Evolutionary conservation across 495 filamentous ascomycete genomes (phyloP).

Genomic region (Penicillium diatomitis): DNA sequence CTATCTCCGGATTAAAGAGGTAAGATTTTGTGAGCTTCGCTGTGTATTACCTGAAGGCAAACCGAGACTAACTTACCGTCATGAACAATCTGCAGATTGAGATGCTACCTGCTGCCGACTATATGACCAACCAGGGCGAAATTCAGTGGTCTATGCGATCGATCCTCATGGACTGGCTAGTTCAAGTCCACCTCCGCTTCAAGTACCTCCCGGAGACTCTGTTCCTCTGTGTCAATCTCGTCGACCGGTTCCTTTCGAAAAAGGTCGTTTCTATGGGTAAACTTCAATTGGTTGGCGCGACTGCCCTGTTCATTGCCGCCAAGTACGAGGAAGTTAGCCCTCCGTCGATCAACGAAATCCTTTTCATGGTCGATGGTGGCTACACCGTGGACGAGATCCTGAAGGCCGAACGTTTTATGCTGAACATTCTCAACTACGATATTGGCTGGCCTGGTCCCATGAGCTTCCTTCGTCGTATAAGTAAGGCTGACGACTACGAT

Average conservation of each 20-base stretch:
- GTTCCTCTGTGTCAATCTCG: slow-evolving; percentile 88
- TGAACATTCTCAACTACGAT: slow-evolving; percentile 88
- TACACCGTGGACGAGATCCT: slow-evolving; percentile 87
- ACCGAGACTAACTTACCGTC: too few species aligned
- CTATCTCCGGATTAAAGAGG: slow-evolving; percentile 86
- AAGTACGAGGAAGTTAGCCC: slow-evolving; percentile 99
- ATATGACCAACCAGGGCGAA: slow-evolving; percentile 96
- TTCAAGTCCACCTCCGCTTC: slow-evolving; percentile 92
- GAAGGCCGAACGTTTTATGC: slow-evolving; percentile 97
- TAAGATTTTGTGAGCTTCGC: slow-evolving; percentile 31
- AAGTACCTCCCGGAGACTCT: slow-evolving; percentile 85
- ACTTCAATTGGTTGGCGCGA: slow-evolving; percentile 91
- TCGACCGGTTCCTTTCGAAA: slow-evolving; percentile 90
- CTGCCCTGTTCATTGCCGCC: slow-evolving; percentile 89
- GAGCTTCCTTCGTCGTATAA: slow-evolving; percentile 93
- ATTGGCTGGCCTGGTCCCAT: slow-evolving; percentile 96
- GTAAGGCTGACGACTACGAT: slow-evolving; percentile 98
- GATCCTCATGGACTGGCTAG: slow-evolving; percentile 95
- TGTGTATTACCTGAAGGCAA: too few species aligned
- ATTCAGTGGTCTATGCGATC: slow-evolving; percentile 99
- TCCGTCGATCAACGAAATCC: slow-evolving; percentile 87
- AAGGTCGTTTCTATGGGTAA: slow-evolving; percentile 93
- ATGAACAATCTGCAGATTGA: slow-evolving; percentile 44
- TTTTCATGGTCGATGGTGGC: slow-evolving; percentile 94
- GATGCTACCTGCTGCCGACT: slow-evolving; percentile 78